Evolutionary conservation across 2,329 filamentous ascomycete species (phyloP).

Genomic region (Aspergillus terreus): DNA sequence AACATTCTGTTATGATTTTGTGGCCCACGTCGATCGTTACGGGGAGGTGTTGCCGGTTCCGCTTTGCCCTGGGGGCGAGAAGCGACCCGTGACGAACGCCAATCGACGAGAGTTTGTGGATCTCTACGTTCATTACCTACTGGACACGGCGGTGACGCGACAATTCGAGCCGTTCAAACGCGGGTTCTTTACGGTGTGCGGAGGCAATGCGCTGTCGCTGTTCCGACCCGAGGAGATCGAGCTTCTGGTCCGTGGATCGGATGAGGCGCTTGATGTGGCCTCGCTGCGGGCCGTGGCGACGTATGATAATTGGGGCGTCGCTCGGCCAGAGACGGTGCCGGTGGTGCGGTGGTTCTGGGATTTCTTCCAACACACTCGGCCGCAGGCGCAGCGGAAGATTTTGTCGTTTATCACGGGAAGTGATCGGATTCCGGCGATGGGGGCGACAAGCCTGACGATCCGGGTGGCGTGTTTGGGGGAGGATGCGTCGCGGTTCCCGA

Average conservation of each 20-base stretch:
- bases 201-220: constrained; percentile 79
- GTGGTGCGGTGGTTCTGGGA: constrained; percentile 87
- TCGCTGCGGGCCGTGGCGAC: constrained; percentile 72
- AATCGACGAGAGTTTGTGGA: constrained; percentile 86
- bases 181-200: constrained; percentile 89
- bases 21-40: constrained; percentile 72
- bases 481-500: constrained; percentile 71
- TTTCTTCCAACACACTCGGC: constrained; percentile 63
- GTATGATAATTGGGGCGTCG: constrained; percentile 73
- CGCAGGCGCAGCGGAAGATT: constrained; percentile 70
- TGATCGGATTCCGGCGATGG: constrained; percentile 85
- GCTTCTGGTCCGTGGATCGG: constrained; percentile 77
- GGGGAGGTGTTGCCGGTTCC: constrained; percentile 64
- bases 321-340: constrained; percentile 55
- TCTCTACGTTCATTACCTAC: constrained; percentile 72
- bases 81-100: constrained; percentile 71
- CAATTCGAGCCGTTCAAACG: constrained; percentile 94
- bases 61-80: constrained; percentile 70
- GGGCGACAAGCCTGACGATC: constrained; percentile 73
- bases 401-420: constrained; percentile 86
- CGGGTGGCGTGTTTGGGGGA: constrained; percentile 72
- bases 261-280: constrained; percentile 74
- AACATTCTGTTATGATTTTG: constrained; percentile 79
- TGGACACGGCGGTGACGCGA: constrained; percentile 71
- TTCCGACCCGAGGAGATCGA: constrained; percentile 92